Evolutionary conservation across 495 filamentous ascomycete genomes (phyloP).

Genomic region (Neurospora tetrasperma): DNA sequence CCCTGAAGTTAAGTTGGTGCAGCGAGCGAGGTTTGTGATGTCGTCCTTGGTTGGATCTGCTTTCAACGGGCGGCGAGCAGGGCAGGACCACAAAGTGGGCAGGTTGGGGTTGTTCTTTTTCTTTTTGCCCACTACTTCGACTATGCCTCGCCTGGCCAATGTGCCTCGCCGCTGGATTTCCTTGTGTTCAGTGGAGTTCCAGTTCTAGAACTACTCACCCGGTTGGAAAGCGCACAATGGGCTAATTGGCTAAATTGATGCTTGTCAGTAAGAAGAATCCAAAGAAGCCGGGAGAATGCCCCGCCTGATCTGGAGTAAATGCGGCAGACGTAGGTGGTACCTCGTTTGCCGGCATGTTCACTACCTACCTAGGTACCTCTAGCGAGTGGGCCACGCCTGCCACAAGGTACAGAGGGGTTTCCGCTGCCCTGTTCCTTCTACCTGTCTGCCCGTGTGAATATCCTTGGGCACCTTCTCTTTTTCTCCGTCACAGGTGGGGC

Average conservation of each 20-base stretch:
- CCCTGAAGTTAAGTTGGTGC: background rate
- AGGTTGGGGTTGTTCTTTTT: background rate
- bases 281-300: background rate
- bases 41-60: background rate
- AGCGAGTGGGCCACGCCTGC: background rate
- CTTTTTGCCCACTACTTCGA: background rate
- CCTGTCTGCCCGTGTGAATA: background rate
- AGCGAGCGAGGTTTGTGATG: background rate
- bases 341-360: no score
- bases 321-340: background rate
- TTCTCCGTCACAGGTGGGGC: background rate
- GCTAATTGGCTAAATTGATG: background rate
- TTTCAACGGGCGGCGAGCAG: background rate
- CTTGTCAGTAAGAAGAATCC: background rate
- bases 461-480: background rate
- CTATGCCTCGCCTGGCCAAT: background rate
- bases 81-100: background rate
- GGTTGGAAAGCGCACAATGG: background rate
- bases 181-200: background rate
- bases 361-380: no score
- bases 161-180: background rate
- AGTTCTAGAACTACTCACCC: background rate
- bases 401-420: background rate
- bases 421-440: background rate
- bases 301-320: background rate